Conservation (phyloP, 1,284 basidiomycete species). For the Sanghuangporus baumii region DNA sequence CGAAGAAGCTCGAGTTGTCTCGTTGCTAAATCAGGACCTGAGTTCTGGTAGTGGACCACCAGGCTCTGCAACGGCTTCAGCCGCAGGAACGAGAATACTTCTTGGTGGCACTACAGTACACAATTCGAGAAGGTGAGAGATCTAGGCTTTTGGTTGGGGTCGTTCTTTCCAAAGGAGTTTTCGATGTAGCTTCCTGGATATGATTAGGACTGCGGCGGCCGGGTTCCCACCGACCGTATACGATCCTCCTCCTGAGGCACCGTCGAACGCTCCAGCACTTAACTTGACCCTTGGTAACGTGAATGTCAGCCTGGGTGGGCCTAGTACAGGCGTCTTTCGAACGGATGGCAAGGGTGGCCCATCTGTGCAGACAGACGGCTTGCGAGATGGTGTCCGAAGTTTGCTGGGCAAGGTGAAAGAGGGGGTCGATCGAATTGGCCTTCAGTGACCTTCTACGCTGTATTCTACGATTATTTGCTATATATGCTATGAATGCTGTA, state of each 20-base stretch:
- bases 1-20: slow-evolving; percentile 82
- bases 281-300: slow-evolving; percentile 89
- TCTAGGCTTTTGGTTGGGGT: slow-evolving; percentile 4
- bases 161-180: slow-evolving; percentile 16
- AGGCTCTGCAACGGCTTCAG: slow-evolving; percentile 38
- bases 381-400: slow-evolving; percentile 81
- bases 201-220: slow-evolving; percentile 59
- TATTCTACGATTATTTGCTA: not conserved
- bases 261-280: slow-evolving; percentile 63
- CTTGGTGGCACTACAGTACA: slow-evolving; percentile 91
- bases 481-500: not conserved
- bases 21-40: slow-evolving; percentile 80
- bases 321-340: slow-evolving; percentile 78
- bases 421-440: slow-evolving; percentile 73
- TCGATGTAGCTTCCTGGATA: slow-evolving; percentile 59
- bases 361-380: slow-evolving; percentile 74
- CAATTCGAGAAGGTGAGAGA: slow-evolving; percentile 77
- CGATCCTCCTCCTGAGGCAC: slow-evolving; percentile 64
- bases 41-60: slow-evolving; percentile 31
- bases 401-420: slow-evolving; percentile 86
- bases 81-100: slow-evolving; percentile 63
- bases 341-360: slow-evolving; percentile 61
- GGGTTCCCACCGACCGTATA: slow-evolving; percentile 61
- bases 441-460: slow-evolving; percentile 7
- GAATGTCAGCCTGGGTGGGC: slow-evolving; percentile 86